A percentile compares a stretch with the other conserved stretches of the same genome.
phyloP scores from a whole-genome alignment of 352 stramenopile genomes.

The Pythium periplocum region DNA sequence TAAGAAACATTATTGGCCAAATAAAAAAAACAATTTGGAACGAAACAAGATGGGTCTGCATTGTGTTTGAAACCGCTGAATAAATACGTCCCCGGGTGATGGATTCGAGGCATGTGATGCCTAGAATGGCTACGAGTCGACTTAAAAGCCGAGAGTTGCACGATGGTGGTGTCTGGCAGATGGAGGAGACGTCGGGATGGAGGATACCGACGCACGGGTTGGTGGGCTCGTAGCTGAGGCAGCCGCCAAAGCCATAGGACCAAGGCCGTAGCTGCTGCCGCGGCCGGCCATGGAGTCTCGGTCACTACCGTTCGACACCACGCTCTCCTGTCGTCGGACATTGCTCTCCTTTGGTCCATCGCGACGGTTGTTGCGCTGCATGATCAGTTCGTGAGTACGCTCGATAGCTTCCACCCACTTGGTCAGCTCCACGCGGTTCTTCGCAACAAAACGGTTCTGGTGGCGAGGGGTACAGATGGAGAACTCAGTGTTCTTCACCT shows the following conservation, averaged over 20 bases:
- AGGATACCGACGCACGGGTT: background rate
- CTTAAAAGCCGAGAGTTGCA: slow-evolving; percentile 67
- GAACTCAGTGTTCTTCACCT: slow-evolving; percentile 71
- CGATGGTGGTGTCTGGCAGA: slow-evolving; percentile 21
- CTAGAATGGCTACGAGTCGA: slow-evolving; percentile 3
- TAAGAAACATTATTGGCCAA: background rate
- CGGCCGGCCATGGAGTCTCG: background rate
- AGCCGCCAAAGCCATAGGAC: slow-evolving; percentile 6
- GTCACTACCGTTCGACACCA: slow-evolving; percentile 19
- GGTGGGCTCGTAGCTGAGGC: slow-evolving; percentile 2
- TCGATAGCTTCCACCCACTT: slow-evolving; percentile 61
- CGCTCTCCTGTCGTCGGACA: slow-evolving; percentile 19
- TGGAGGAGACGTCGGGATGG: background rate
- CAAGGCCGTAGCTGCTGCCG: slow-evolving; percentile 12
- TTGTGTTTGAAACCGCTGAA: slow-evolving; percentile 23
- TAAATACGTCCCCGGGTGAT: slow-evolving; percentile 28
- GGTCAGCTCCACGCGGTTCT: slow-evolving; percentile 67
- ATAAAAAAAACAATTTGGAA: slow-evolving; percentile 1
- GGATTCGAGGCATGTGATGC: slow-evolving; percentile 6
- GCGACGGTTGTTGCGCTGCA: slow-evolving; percentile 22
- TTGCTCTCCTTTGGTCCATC: slow-evolving; percentile 23
- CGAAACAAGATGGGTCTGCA: background rate
- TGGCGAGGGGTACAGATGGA: slow-evolving; percentile 70
- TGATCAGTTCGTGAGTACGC: slow-evolving; percentile 44
- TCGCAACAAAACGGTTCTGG: slow-evolving; percentile 69